Evolutionary conservation across 805 yeast genomes (phyloP).

Genomic region (Zygotorulaspora chibaensis): DNA sequence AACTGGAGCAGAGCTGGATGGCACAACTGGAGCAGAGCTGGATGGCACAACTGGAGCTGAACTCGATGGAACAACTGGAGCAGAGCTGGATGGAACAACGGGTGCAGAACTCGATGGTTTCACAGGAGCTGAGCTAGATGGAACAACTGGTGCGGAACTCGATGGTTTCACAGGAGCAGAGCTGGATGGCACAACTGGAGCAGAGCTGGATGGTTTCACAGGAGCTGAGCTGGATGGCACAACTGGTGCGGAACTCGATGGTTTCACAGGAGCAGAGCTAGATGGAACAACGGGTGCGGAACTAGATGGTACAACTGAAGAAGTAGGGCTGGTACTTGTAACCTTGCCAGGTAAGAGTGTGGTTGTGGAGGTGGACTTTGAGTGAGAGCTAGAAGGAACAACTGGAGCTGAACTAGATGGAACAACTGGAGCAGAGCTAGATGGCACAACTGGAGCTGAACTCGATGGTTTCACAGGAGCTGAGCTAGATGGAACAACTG

Average conservation of each 20-base stretch:
- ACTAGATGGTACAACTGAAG: background rate
- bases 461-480: background rate
- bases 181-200: constrained; percentile 1
- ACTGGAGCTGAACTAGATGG: background rate
- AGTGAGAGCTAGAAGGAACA: background rate
- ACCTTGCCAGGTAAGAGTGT: no score
- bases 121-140: constrained; percentile 5
- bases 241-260: background rate
- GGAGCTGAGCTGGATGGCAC: background rate
- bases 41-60: constrained; percentile 2
- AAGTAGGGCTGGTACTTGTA: no score
- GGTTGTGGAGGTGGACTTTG: no score
- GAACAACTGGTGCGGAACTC: constrained; percentile 1
- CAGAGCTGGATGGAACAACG: background rate
- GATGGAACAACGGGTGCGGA: background rate
- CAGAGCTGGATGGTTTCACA: constrained; percentile 4
- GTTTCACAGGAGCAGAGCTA: background rate
- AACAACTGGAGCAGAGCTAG: constrained; percentile 1
- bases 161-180: constrained; percentile 1
- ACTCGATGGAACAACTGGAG: constrained; percentile 4
- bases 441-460: background rate
- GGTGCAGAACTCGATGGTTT: constrained; percentile 2
- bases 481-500: constrained; percentile 4
- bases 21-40: constrained; percentile 4
- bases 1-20: constrained; percentile 1